Conservation (phyloP, 768 basidiomycete species). For the Cubamyces sp. region DNA sequence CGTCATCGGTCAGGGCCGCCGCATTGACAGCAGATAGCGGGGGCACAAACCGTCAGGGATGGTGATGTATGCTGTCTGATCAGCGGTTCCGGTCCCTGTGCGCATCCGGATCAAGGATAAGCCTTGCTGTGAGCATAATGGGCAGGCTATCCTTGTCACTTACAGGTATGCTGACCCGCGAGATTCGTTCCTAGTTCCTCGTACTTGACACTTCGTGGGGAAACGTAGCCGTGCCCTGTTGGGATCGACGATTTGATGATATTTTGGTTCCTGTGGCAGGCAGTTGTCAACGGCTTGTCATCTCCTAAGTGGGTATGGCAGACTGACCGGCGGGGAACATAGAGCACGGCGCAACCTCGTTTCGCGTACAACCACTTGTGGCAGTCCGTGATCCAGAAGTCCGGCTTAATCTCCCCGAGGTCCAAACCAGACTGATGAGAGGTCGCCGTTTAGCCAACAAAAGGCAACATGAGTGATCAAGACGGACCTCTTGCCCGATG, state of each 20-base stretch:
- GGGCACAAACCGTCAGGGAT: constrained; percentile 51
- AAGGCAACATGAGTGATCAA: neutral
- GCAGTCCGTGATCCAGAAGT: constrained; percentile 86
- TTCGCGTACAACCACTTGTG: constrained; percentile 86
- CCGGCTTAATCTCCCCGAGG: constrained; percentile 57
- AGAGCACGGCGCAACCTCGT: constrained; percentile 69
- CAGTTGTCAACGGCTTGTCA: no score
- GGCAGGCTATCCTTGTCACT: neutral
- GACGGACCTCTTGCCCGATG: constrained; percentile 64
- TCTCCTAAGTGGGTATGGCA: neutral
- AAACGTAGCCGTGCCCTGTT: constrained; percentile 55
- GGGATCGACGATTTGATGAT: constrained; percentile 63
- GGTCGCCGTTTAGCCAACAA: neutral
- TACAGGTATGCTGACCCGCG: constrained; percentile 32
- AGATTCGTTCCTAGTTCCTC: constrained; percentile 23
- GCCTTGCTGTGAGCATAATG: neutral
- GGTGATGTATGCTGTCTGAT: constrained; percentile 58
- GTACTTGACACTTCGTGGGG: constrained; percentile 36
- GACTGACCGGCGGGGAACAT: constrained; percentile 65
- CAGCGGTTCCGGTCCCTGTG: constrained; percentile 68
- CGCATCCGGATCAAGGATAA: neutral
- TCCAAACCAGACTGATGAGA: constrained; percentile 47
- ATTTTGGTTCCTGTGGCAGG: constrained; percentile 57
- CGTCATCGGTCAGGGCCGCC: no score
- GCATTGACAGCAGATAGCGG: neutral